Evolutionary conservation across 2,329 filamentous ascomycete genomes (phyloP).

Genomic region (Penicillium sp.): DNA sequence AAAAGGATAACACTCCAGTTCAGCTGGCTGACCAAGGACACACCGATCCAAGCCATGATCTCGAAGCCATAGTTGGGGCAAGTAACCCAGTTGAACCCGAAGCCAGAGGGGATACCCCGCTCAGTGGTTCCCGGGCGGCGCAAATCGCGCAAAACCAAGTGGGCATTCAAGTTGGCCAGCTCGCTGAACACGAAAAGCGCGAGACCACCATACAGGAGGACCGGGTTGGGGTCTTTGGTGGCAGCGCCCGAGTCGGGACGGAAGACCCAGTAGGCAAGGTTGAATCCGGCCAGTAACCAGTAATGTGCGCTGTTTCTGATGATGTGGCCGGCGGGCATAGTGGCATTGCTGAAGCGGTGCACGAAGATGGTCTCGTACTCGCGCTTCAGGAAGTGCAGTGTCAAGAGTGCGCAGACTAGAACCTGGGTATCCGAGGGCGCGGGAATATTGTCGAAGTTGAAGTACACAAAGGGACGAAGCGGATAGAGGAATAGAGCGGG

Average conservation of each 20-base stretch:
- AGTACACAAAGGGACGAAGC: slow-evolving; percentile 68
- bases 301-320: slow-evolving; percentile 95
- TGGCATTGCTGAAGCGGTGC: slow-evolving; percentile 89
- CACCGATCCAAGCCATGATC: slow-evolving; percentile 74
- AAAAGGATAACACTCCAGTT: slow-evolving; percentile 76
- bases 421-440: slow-evolving; percentile 62
- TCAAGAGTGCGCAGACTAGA: slow-evolving; percentile 67
- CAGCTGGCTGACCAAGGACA: slow-evolving; percentile 68
- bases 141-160: slow-evolving; percentile 71
- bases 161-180: slow-evolving; percentile 71
- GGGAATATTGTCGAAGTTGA: slow-evolving; percentile 45
- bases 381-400: slow-evolving; percentile 86
- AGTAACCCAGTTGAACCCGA: slow-evolving; percentile 81
- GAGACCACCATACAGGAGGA: slow-evolving; percentile 62
- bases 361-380: slow-evolving; percentile 92
- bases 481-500: slow-evolving; percentile 67
- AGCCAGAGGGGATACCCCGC: slow-evolving; percentile 78
- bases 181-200: slow-evolving; percentile 73
- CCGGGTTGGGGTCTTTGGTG: slow-evolving; percentile 43
- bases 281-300: slow-evolving; percentile 75
- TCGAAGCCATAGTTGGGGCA: slow-evolving; percentile 98
- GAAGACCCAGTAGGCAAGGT: slow-evolving; percentile 83
- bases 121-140: slow-evolving; percentile 75
- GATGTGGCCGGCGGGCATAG: slow-evolving; percentile 86
- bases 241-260: slow-evolving; percentile 66